Evolutionary conservation across 108 stramenopile species (phyloP).

Genomic region (Hondaea fermentalgiana): DNA sequence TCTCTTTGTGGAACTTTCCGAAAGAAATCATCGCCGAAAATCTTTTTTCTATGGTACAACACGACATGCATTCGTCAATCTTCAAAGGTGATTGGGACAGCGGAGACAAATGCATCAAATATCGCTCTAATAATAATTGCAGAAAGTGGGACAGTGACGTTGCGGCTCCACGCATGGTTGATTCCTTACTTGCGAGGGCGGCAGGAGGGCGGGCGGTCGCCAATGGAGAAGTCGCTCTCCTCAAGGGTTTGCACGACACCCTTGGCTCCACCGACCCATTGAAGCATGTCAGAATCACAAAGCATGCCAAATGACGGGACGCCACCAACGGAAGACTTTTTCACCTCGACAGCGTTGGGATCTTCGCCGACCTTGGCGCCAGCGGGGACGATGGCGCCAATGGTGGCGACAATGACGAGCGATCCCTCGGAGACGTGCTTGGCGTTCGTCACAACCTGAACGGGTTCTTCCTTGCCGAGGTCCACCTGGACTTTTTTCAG

Average conservation of each 20-base stretch:
- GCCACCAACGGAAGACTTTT: slow-evolving; percentile 70
- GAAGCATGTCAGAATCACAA: slow-evolving; percentile 76
- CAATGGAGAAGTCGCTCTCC: slow-evolving; percentile 45
- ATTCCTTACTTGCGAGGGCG: slow-evolving; percentile 55
- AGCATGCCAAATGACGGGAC: slow-evolving; percentile 69
- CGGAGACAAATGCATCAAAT: no score
- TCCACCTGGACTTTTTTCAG: background rate
- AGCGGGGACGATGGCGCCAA: background rate
- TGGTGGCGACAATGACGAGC: background rate
- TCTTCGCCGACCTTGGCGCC: background rate
- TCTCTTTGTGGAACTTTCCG: no score
- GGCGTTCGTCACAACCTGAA: slow-evolving; percentile 21
- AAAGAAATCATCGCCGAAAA: no score
- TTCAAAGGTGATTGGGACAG: no score
- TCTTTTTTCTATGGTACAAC: no score
- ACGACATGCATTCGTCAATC: no score
- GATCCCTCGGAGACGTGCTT: background rate
- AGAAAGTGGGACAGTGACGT: no score
- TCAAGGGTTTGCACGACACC: slow-evolving; percentile 71
- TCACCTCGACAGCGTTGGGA: slow-evolving; percentile 58
- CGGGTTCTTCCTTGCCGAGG: background rate
- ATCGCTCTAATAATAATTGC: no score
- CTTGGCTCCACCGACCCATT: slow-evolving; percentile 63
- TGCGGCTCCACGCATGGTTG: no score
- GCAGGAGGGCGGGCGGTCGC: slow-evolving; percentile 56